Evolutionary conservation across 495 filamentous ascomycete species (phyloP).

Genomic region (Penicillium angulare): DNA sequence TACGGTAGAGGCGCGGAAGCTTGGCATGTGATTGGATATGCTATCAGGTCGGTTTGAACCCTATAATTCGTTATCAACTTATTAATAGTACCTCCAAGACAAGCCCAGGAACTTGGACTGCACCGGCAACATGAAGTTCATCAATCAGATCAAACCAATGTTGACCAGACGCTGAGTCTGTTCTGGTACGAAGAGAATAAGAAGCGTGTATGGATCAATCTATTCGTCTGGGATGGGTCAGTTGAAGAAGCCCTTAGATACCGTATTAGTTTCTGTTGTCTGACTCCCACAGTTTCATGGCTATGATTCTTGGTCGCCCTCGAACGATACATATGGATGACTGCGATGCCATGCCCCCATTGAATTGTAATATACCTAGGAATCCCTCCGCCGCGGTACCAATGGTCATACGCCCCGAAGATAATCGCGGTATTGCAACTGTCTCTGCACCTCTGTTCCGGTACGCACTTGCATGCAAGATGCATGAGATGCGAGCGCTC

Average conservation of each 20-base stretch:
- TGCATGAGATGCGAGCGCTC: too few species aligned
- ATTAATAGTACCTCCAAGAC: not conserved
- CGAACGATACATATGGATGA: too few species aligned
- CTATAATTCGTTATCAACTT: not conserved
- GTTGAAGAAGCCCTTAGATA: too few species aligned
- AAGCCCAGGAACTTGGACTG: not conserved
- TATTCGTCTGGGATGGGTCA: conserved; percentile 15
- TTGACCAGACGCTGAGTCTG: conserved; percentile 6
- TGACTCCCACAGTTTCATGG: conserved; percentile 12
- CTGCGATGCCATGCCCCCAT: too few species aligned
- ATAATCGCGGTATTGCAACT: too few species aligned
- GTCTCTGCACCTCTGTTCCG: too few species aligned
- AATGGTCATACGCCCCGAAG: too few species aligned
- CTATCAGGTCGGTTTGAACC: conserved; percentile 3
- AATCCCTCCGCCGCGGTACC: too few species aligned
- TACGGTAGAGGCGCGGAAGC: conserved; percentile 6
- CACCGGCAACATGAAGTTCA: not conserved
- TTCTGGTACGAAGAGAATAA: conserved; percentile 13
- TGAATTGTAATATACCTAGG: too few species aligned
- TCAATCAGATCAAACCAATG: not conserved
- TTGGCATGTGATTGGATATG: conserved; percentile 9
- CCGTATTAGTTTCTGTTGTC: not conserved
- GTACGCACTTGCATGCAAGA: too few species aligned
- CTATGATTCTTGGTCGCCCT: conserved; percentile 19
- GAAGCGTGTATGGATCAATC: conserved; percentile 10